Base-by-base conservation (phyloP, 805 yeast species). In the Limtongia smithiae region DNA sequence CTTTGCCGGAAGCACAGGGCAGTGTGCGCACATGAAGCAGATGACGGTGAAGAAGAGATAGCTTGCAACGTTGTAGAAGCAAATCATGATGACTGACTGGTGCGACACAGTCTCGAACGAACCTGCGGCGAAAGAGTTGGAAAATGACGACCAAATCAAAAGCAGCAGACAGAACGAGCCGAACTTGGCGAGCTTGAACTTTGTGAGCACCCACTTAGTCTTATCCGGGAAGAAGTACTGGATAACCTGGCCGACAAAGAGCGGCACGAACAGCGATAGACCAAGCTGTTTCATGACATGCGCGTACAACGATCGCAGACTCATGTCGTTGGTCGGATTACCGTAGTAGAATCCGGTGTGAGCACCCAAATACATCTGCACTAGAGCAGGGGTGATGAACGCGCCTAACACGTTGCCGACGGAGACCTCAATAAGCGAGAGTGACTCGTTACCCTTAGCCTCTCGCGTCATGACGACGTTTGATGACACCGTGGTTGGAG, bases 401-500 rank as follows among this genome's bases (percentile, higher is more conserved):
- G 93, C 93, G 2, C 96, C 96, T 37, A 87, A 62, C 41, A 88
- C 62, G 62, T 89, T 89, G 1, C 96, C 96, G 30, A 88, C 75
- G 50, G 88, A 80, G 8, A 89, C 96, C 65, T 87, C 95, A 64
- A 93, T 82, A 5, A 87, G 70, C 17, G 95, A 82, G 45, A 88
- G 68, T 15, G 83, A 68, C 57, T 80, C 90, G 66, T 88, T 86
- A 7, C 96, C 96, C 57, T 83, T 81, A 0, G 96, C 95, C 50
- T 77, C 77, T 45, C 81, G 76, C 4, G 96, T 89, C 96, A 89
- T 89, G 25, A 89, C 90, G 25, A 89, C 96, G 64, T 89, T 89
- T 1, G 96, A 87, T 0, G 90, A 80, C 17, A 89, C 95, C 0
- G 96, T 89, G 7, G 96, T 89, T 25, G 96, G 96, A 65, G 94